Conservation (phyloP, 768 basidiomycete genomes). For the Phanerochaete sordida region DNA sequence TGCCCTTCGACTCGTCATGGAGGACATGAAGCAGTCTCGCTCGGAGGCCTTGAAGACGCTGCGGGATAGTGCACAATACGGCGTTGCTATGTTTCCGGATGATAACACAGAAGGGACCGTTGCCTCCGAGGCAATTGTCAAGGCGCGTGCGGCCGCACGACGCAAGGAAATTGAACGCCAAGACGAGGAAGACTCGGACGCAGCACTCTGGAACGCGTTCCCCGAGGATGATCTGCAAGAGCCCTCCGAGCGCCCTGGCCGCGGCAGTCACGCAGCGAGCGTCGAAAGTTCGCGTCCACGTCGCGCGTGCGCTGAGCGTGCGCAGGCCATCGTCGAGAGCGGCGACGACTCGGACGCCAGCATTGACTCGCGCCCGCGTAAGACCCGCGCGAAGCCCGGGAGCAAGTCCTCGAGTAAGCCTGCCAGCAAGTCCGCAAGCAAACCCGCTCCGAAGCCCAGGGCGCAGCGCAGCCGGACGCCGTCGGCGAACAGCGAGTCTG, state of each 20-base stretch:
- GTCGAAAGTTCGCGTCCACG: neutral
- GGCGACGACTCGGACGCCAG: neutral
- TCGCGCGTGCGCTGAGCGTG: neutral
- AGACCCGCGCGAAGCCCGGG: neutral
- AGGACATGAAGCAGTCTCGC: slow-evolving; percentile 55
- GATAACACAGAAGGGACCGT: slow-evolving; percentile 32
- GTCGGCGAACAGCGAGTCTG: neutral
- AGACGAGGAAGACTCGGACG: slow-evolving; percentile 24
- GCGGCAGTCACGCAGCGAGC: neutral
- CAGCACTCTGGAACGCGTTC: neutral
- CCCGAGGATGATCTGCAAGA: neutral
- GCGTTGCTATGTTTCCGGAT: slow-evolving; percentile 76
- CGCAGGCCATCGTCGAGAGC: neutral
- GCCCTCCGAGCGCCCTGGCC: neutral
- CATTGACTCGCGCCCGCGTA: neutral
- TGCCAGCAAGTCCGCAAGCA: no score
- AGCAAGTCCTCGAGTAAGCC: no score
- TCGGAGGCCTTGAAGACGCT: slow-evolving; percentile 56
- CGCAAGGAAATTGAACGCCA: slow-evolving; percentile 40
- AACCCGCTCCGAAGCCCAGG: neutral
- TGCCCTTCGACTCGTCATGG: slow-evolving; percentile 75
- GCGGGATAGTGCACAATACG: slow-evolving; percentile 77
- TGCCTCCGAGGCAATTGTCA: slow-evolving; percentile 41
- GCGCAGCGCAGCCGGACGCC: neutral
- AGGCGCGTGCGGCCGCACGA: slow-evolving; percentile 39